phyloP scores from a whole-genome alignment of 2,329 filamentous ascomycete species.

The Diaporthe humulicola region DNA sequence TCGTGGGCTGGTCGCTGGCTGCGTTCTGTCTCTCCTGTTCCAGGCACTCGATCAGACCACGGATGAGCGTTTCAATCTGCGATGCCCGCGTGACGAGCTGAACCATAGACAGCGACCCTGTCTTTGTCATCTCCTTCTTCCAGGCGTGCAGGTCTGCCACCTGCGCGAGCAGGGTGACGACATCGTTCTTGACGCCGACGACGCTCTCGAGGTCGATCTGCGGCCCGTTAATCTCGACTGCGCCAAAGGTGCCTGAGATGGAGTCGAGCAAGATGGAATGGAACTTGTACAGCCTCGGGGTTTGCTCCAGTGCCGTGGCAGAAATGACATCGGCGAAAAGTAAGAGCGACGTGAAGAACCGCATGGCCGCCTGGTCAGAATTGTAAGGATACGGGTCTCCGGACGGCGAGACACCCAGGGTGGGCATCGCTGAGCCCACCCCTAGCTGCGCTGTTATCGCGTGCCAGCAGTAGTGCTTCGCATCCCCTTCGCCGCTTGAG shows the following conservation, averaged over 20 bases:
- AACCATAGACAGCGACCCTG: conserved; percentile 58
- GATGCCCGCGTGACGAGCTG: conserved; percentile 54
- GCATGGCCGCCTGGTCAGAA: conserved; percentile 49
- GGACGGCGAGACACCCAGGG: conserved; percentile 33
- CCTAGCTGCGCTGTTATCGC: conserved; percentile 43
- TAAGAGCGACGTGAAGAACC: conserved; percentile 51
- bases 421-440: conserved; percentile 36
- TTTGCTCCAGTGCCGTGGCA: conserved; percentile 48
- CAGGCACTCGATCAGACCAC: conserved; percentile 48
- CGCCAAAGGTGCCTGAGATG: conserved; percentile 13
- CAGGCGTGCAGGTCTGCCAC: conserved; percentile 66
- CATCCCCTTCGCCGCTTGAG: not conserved
- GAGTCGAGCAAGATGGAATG: conserved; percentile 54
- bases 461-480: conserved; percentile 20
- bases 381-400: conserved; percentile 29
- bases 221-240: conserved; percentile 48
- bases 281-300: conserved; percentile 50
- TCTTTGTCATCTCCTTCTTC: conserved; percentile 62
- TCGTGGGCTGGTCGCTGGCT: conserved; percentile 42
- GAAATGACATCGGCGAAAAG: conserved; percentile 54
- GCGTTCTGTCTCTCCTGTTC: conserved; percentile 42
- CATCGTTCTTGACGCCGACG: conserved; percentile 70
- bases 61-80: conserved; percentile 55
- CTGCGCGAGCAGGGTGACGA: conserved; percentile 66
- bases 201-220: conserved; percentile 63